Evolutionary conservation across 2,329 filamentous ascomycete genomes (phyloP), one percentile per base, ranked within the genome.

Genomic region (Blastomyces gilchristii): DNA sequence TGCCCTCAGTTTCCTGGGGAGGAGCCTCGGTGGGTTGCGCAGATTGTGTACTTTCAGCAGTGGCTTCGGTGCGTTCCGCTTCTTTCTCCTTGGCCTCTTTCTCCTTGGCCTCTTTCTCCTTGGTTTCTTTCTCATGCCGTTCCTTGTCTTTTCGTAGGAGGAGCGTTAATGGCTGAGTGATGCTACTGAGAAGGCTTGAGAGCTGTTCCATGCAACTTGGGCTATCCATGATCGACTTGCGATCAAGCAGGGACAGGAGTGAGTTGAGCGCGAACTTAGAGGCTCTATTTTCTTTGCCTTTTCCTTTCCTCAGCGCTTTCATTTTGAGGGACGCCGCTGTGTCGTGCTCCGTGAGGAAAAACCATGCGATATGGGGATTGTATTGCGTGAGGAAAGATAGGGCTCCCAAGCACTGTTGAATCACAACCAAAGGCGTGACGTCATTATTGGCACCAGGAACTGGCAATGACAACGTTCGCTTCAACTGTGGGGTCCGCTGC

Each of bases 281-380:
- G 37, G 90, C 87, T 75, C 89, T 95, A 68, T 81, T 85, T 67
- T 96, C 93, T 75, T 93, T 94, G 61, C 80, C 84, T 75, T 97
- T 97, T 70, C 90, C 91, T 77, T 97, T 97, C 67, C 88, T 87
- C 70, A 86, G 88, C 25, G 86, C 76, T 65, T 84, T 87, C 50
- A 88, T 83, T 80, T 96, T 97, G 61, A 93, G 82, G 25, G 88
- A 85, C 49, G 86, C 85, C 9, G 84, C 83, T 31, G 88, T 87
- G 71, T 99, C 94, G 71, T 97, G 92, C 74, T 99, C 94, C 0
- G 90, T 95, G 63, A 99, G 78, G 82, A 99, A 99, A 73, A 97
- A 89, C 66, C 88, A 90, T 45, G 91, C 86, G 60, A 97, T 88
- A 71, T 96, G 91, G 43, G 87, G 85, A 69, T 96, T 97, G 74